Conservation (phyloP, 306 rosid genomes). For the Canavalia ensiformis region DNA sequence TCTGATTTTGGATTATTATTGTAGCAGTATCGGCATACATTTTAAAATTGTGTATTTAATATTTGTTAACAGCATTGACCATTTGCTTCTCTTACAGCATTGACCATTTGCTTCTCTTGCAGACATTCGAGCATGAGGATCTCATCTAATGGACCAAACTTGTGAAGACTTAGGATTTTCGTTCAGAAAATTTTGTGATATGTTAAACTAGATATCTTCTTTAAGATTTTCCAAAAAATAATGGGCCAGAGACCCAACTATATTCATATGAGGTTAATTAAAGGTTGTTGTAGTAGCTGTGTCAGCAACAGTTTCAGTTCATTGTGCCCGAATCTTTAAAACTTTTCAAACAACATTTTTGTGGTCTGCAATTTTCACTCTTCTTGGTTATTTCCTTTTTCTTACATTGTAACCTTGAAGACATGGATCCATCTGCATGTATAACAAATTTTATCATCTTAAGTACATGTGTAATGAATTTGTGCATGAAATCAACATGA, state of each 20-base stretch:
- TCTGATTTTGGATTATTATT: slow-evolving; percentile 3
- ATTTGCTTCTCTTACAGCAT: neutral
- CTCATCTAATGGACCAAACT: slow-evolving; percentile 47
- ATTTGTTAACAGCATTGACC: slow-evolving; percentile 30
- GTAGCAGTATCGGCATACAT: neutral
- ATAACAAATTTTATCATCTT: neutral
- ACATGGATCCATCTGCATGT: neutral
- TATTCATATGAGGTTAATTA: slow-evolving; percentile 42
- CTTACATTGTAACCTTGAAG: slow-evolving; percentile 6
- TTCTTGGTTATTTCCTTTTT: slow-evolving; percentile 19
- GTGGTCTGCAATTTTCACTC: slow-evolving; percentile 36
- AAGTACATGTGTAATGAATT: neutral
- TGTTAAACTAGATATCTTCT: slow-evolving; percentile 44
- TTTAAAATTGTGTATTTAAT: slow-evolving; percentile 22
- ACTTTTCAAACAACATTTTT: slow-evolving; percentile 46
- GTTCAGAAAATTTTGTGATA: slow-evolving; percentile 49
- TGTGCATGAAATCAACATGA: neutral
- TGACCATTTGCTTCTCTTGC: slow-evolving; percentile 55
- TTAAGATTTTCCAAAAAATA: slow-evolving; percentile 52
- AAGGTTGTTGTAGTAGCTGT: slow-evolving; percentile 53
- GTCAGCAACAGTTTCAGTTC: slow-evolving; percentile 54
- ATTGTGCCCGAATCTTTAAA: slow-evolving; percentile 45
- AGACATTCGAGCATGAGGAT: slow-evolving; percentile 50
- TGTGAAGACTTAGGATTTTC: slow-evolving; percentile 56
- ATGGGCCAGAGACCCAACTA: slow-evolving; percentile 55